Evolutionary conservation across 768 basidiomycete species (phyloP).

Genomic region (Antrodiella citrinella): DNA sequence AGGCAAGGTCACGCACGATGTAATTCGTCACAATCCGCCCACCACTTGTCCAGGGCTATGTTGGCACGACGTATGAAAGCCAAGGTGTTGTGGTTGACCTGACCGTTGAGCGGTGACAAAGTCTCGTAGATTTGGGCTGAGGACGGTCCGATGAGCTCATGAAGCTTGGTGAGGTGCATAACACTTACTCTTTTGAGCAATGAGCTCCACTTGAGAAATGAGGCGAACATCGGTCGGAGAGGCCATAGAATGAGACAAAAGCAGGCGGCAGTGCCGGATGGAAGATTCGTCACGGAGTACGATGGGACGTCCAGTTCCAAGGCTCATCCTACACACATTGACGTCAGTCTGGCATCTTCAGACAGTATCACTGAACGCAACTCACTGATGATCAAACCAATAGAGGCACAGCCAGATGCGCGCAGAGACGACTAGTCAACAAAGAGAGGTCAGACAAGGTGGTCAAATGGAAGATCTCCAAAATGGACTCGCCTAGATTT

Average conservation of each 20-base stretch:
- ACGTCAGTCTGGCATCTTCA: background rate
- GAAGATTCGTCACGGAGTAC: slow-evolving; percentile 85
- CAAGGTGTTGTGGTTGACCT: slow-evolving; percentile 77
- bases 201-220: slow-evolving; percentile 81
- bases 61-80: slow-evolving; percentile 85
- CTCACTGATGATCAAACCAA: slow-evolving; percentile 94
- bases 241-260: slow-evolving; percentile 79
- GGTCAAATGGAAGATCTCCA: background rate
- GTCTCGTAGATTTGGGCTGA: slow-evolving; percentile 92
- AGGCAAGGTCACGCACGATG: slow-evolving; percentile 55
- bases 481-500: slow-evolving; percentile 54
- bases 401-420: slow-evolving; percentile 93
- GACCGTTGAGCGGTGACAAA: slow-evolving; percentile 75
- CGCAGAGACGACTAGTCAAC: slow-evolving; percentile 74
- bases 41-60: slow-evolving; percentile 85
- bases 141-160: too few species aligned
- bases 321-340: slow-evolving; percentile 56
- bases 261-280: slow-evolving; percentile 73
- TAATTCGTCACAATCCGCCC: slow-evolving; percentile 78
- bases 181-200: slow-evolving; percentile 79
- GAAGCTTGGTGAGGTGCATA: background rate
- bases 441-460: slow-evolving; percentile 6
- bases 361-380: slow-evolving; percentile 9
- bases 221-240: slow-evolving; percentile 87
- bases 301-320: slow-evolving; percentile 87